Evolutionary conservation across 2,329 filamentous ascomycete genomes (phyloP).

Genomic region (Trichophyton mentagrophytes): DNA sequence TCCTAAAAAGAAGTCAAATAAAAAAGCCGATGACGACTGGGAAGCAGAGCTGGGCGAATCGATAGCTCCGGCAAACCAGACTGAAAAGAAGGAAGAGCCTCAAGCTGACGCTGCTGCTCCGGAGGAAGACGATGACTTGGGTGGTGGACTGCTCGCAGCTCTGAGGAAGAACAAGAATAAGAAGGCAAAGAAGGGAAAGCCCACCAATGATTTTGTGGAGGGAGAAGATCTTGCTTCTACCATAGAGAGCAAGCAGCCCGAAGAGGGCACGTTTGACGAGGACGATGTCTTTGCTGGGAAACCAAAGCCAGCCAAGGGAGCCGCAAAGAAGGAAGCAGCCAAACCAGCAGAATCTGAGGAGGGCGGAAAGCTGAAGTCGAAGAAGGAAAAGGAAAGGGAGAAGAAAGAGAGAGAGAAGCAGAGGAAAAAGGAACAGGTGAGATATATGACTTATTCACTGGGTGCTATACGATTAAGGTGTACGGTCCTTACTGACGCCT

Average conservation of each 20-base stretch:
- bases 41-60: constrained; percentile 81
- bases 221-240: constrained; percentile 47
- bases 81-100: background rate
- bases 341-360: constrained; percentile 39
- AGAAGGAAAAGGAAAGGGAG: constrained; percentile 95
- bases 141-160: constrained; percentile 63
- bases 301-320: constrained; percentile 36
- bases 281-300: constrained; percentile 74
- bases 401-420: constrained; percentile 99
- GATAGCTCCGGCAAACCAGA: constrained; percentile 31
- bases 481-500: constrained; percentile 1
- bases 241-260: constrained; percentile 56
- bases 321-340: constrained; percentile 43
- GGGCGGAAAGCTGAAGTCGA: constrained; percentile 66
- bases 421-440: constrained; percentile 91
- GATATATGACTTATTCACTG: constrained; percentile 15
- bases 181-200: constrained; percentile 80
- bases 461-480: background rate
- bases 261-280: constrained; percentile 70
- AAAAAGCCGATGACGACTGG: constrained; percentile 82
- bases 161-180: constrained; percentile 72
- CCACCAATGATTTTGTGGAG: constrained; percentile 60
- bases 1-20: constrained; percentile 87
- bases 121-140: constrained; percentile 37
- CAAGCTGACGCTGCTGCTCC: constrained; percentile 11